Evolutionary conservation across 2,329 filamentous ascomycete species (phyloP), one percentile per base, ranked within the genome.

Genomic region (Neonectria hederae): DNA sequence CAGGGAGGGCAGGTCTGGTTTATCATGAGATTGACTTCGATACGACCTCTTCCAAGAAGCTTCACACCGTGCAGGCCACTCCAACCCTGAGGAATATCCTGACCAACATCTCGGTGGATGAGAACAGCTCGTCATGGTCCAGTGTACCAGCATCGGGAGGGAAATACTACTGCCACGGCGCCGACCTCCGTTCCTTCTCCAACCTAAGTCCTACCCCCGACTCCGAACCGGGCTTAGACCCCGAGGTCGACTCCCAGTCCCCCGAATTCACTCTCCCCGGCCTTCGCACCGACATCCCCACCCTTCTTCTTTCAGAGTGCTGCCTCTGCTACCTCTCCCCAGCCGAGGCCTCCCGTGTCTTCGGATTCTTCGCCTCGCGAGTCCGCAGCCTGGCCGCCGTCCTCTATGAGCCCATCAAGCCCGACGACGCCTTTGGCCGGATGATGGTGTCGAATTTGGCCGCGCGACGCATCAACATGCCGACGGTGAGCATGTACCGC

Each of bases 1-100:
- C 81, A 0, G 57, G 65, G 7, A 67, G 73, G 5, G 61, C 73
- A 14, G 74, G 78, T 13, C 78, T 97, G 19, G 77, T 91, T 62
- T 99, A 98, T 77, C 94, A 98, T 77, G 96, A 99, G 78, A 83
- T 99, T 61, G 96, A 99, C 78, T 98, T 98, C 73, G 85, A 91
- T 0, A 79, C 86, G 22, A 94, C 94, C 59, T 90, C 89, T n/a
- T 76, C 81, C 3, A 84, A 85, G 45, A 97, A 95, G 79, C 84
- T 91, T 46, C 78, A 78, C 56, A 80, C 81, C 3, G 80, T 86
- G 7, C 78, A 86, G 71, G 81, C 84, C 24, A 83, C 84, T 0
- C 80, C 83, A 0, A 62, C 65, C 2, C 74, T 86, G 42, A 75
- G 78, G 13, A 70, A 69, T 2, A 75, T 84, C 28, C 73, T 87